phyloP scores from a whole-genome alignment of 495 filamentous ascomycete genomes.

The Daldinia bambusicola region DNA sequence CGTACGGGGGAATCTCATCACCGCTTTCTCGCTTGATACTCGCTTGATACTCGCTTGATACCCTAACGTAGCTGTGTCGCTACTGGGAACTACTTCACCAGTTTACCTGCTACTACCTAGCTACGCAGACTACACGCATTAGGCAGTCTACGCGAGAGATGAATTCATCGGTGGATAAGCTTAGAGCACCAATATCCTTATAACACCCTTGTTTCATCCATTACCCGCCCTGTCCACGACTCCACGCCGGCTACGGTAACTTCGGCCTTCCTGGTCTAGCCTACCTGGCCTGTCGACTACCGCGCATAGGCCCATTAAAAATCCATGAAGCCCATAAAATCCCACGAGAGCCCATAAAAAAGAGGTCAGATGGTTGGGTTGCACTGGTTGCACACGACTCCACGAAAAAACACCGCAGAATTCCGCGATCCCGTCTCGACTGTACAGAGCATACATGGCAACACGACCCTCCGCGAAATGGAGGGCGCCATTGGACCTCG shows the following conservation, averaged over 20 bases:
- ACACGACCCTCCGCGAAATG: slow-evolving; percentile 11
- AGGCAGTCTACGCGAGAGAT: not conserved
- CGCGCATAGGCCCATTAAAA: slow-evolving; percentile 36
- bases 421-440: slow-evolving; percentile 29
- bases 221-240: slow-evolving; percentile 1
- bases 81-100: not conserved
- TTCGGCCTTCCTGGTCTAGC: slow-evolving; percentile 26
- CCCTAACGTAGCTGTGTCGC: slow-evolving; percentile 16
- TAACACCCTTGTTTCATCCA: slow-evolving; percentile 24
- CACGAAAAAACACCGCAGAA: slow-evolving; percentile 39
- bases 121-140: not conserved
- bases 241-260: slow-evolving; percentile 25
- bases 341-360: slow-evolving; percentile 25
- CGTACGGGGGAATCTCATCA: slow-evolving; percentile 17
- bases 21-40: no score
- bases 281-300: slow-evolving; percentile 33
- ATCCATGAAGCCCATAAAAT: slow-evolving; percentile 22
- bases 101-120: slow-evolving; percentile 12
- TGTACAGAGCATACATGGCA: slow-evolving; percentile 5
- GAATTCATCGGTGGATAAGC: slow-evolving; percentile 8
- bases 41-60: slow-evolving; percentile 37
- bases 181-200: not conserved
- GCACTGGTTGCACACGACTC: slow-evolving; percentile 37
- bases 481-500: slow-evolving; percentile 33
- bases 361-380: slow-evolving; percentile 40